These are phyloP conservation scores for Ustulina deusta DNA, from an alignment of 2,329 filamentous ascomycete species.

Conservation along the genomic window DNA sequence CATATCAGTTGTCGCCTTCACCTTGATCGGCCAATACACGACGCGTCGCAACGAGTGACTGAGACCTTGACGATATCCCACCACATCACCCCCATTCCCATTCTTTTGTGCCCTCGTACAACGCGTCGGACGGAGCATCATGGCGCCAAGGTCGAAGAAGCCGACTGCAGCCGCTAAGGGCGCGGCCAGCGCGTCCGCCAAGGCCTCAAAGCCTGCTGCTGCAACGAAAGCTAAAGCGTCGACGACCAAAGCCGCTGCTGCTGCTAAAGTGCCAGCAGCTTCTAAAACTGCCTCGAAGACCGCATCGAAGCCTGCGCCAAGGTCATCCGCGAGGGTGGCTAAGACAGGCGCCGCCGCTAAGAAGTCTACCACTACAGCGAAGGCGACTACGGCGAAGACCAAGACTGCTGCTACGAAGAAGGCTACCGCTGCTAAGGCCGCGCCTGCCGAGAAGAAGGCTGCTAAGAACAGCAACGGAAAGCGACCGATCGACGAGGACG, in stretches of 20 bases:
- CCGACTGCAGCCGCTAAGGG: conserved; percentile 5
- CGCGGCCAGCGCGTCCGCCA: background rate
- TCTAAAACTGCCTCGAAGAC: conserved; percentile 9
- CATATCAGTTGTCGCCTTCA: background rate
- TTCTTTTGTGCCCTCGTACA: background rate
- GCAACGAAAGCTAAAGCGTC: conserved; percentile 12
- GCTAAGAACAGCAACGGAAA: conserved; percentile 38
- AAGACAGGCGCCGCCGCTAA: conserved; percentile 19
- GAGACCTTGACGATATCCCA: background rate
- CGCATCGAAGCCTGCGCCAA: conserved; percentile 12
- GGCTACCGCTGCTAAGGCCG: conserved; percentile 25
- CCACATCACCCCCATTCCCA: background rate
- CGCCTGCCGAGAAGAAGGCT: conserved; percentile 29
- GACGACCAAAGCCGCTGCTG: conserved; percentile 16
- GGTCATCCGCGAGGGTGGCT: conserved; percentile 12
- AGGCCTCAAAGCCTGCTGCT: conserved; percentile 8
- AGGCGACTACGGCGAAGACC: conserved; percentile 17
- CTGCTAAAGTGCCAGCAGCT: background rate
- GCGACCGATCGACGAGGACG: conserved; percentile 35
- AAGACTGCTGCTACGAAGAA: conserved; percentile 37
- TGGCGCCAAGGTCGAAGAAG: conserved; percentile 25
- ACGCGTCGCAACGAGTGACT: conserved; percentile 22
- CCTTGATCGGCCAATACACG: background rate
- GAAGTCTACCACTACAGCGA: conserved; percentile 12
- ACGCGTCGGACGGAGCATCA: conserved; percentile 11